These are phyloP conservation scores for Rosa rugosa DNA, from an alignment of 306 rosid genomes.

Conservation along the genomic window DNA sequence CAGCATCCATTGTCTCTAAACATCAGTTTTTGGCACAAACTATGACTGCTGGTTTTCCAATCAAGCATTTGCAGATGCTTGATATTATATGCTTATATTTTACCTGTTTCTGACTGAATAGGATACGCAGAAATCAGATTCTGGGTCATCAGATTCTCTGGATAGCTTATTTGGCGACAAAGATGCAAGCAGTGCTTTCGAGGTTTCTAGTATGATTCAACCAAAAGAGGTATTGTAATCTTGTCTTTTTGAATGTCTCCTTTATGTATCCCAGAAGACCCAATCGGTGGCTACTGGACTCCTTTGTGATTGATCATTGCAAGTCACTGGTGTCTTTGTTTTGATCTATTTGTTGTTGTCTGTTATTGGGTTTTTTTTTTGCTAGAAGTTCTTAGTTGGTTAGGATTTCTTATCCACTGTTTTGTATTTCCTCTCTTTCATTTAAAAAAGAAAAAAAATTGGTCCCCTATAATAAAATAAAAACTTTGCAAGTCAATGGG, in stretches of 20 bases:
- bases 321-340: background rate
- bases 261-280: background rate
- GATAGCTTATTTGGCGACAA: conserved; percentile 81
- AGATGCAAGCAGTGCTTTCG: conserved; percentile 41
- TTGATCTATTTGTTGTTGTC: background rate
- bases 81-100: background rate
- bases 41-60: background rate
- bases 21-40: background rate
- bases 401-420: background rate
- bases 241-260: conserved; percentile 9
- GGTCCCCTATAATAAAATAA: background rate
- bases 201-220: conserved; percentile 36
- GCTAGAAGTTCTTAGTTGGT: background rate
- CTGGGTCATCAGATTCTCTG: conserved; percentile 76
- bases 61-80: background rate
- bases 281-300: conserved; percentile 3
- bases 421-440: background rate
- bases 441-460: background rate
- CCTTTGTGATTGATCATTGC: background rate
- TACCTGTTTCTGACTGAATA: conserved; percentile 36
- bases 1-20: background rate
- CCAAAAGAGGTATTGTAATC: conserved; percentile 64
- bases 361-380: background rate
- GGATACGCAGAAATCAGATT: conserved; percentile 53
- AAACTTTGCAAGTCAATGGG: background rate